Evolutionary conservation across 352 stramenopile genomes (phyloP), one percentile per base, ranked within the genome.

Genomic region (Pythium dissimile): DNA sequence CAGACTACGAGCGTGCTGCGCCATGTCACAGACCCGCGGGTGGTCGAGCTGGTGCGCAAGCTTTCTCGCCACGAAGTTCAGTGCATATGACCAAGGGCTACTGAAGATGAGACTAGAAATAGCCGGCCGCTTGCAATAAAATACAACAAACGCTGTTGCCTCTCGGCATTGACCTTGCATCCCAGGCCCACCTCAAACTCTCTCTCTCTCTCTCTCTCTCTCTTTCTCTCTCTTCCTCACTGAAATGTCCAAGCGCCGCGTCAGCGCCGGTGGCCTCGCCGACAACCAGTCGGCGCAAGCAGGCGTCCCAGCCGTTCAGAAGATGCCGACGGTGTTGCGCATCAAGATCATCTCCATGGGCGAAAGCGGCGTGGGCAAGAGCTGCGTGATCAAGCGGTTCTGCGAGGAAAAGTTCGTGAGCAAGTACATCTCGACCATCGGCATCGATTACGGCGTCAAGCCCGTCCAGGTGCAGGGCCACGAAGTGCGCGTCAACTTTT

Each of bases 371-470:
- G 78, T 94, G 1, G 95, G 95, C 32, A 98, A 98, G 69, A 96
- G 77, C 63, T 98, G 95, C 66, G 69, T 97, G 21, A 97, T 98
- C 59, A 98, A 98, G 62, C 85, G 93, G 6, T 98, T 97, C 70
- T 98, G 95, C 69, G 95, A 98, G 66, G 83, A 92, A 47, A 92
- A 95, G 66, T 98, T 98, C 66, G 87, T 97, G 23, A 85, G 69
- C 55, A 98, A 97, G 76, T 98, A 98, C 69, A 97, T 98, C 47
- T 89, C 86, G 32, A 98, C 95, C 5, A 98, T 98, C 59, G 95
- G 94, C 41, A 94, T 98, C 54, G 94, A 98, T 66, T 98, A 97
- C 60, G 93, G 94, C 42, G 92, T 98, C 35, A 98, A 98, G 55
- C 71, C 87, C 13, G 84, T 97, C 34, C 62, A 75, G 16, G 72